Percentiles rank a stretch among this genome's conserved stretches.
Conservation (phyloP, 2,329 filamentous ascomycete genomes). For the Aspergillus pseudoviridinutans region DNA sequence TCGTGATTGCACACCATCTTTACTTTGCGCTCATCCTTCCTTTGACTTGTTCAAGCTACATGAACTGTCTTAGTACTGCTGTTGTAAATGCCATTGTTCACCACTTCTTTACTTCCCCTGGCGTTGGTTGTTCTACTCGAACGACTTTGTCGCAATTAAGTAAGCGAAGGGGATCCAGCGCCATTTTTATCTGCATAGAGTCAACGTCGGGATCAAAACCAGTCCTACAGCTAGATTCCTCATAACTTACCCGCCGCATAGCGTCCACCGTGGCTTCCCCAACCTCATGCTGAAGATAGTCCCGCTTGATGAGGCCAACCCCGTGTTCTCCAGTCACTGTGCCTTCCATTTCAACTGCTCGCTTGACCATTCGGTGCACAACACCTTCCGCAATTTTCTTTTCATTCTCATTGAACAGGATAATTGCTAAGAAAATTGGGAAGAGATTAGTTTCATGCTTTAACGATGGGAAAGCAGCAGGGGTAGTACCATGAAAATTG, state of each 20-base stretch:
- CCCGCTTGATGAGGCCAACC: conserved; percentile 66
- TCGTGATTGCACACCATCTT: not conserved
- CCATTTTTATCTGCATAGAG: conserved; percentile 54
- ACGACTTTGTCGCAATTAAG: conserved; percentile 64
- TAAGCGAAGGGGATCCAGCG: conserved; percentile 62
- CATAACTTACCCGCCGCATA: conserved; percentile 56
- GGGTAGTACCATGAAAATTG: conserved; percentile 62
- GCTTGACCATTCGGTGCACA: conserved; percentile 66
- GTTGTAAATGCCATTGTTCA: conserved; percentile 17
- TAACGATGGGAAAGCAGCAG: not conserved
- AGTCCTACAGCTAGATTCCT: not conserved
- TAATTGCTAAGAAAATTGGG: conserved; percentile 46
- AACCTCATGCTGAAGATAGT: conserved; percentile 60
- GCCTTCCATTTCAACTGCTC: conserved; percentile 66
- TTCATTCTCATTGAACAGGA: conserved; percentile 58
- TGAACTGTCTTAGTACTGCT: not conserved
- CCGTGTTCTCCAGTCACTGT: conserved; percentile 71
- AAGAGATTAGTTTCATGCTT: not conserved
- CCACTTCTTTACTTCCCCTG: conserved; percentile 49
- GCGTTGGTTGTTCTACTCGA: conserved; percentile 48
- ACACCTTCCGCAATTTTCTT: conserved; percentile 53
- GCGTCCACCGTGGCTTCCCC: conserved; percentile 58
- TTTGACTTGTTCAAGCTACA: not conserved
- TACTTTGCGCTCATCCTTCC: not conserved
- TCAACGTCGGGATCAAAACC: conserved; percentile 13